phyloP scores from a whole-genome alignment of 2,329 filamentous ascomycete genomes.

The Diaporthe sp. region DNA sequence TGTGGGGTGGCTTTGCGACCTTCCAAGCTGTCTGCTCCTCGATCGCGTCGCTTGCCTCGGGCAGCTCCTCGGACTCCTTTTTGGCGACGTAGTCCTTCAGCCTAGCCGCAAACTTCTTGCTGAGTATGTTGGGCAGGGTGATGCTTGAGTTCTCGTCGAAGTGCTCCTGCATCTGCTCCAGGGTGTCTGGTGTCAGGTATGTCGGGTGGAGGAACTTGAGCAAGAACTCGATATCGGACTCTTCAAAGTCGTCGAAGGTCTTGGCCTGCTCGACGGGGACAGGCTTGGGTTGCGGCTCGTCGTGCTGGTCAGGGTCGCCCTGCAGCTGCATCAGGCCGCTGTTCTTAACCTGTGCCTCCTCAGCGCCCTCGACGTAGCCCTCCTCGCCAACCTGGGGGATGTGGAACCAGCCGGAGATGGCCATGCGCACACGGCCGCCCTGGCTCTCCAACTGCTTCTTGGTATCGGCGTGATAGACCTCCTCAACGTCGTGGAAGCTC shows the following conservation, averaged over 20 bases:
- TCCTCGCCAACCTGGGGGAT: slow-evolving; percentile 96
- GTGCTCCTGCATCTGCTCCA: slow-evolving; percentile 83
- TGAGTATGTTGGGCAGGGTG: slow-evolving; percentile 83
- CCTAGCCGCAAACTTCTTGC: slow-evolving; percentile 79
- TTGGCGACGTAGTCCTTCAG: slow-evolving; percentile 80
- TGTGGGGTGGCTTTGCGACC: slow-evolving; percentile 90
- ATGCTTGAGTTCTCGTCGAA: slow-evolving; percentile 90
- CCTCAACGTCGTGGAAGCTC: slow-evolving; percentile 99
- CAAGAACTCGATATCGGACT: slow-evolving; percentile 88
- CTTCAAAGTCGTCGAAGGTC: slow-evolving; percentile 72
- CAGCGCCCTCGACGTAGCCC: slow-evolving; percentile 88
- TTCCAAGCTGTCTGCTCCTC: slow-evolving; percentile 75
- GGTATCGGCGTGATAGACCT: slow-evolving; percentile 83
- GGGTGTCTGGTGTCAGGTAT: slow-evolving; percentile 92
- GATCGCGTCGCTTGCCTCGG: slow-evolving; percentile 66
- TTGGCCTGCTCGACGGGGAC: slow-evolving; percentile 58
- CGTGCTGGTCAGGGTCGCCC: slow-evolving; percentile 90
- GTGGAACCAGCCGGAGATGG: slow-evolving; percentile 98
- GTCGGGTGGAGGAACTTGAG: slow-evolving; percentile 91
- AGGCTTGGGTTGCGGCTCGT: slow-evolving; percentile 78
- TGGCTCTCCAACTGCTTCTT: slow-evolving; percentile 74
- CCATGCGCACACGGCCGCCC: slow-evolving; percentile 89
- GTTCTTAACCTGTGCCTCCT: slow-evolving; percentile 88
- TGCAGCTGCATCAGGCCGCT: slow-evolving; percentile 94
- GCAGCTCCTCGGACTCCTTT: slow-evolving; percentile 67